These are phyloP conservation scores for Fragaria iinumae DNA, from an alignment of 306 rosid species.

Conservation along the genomic window DNA sequence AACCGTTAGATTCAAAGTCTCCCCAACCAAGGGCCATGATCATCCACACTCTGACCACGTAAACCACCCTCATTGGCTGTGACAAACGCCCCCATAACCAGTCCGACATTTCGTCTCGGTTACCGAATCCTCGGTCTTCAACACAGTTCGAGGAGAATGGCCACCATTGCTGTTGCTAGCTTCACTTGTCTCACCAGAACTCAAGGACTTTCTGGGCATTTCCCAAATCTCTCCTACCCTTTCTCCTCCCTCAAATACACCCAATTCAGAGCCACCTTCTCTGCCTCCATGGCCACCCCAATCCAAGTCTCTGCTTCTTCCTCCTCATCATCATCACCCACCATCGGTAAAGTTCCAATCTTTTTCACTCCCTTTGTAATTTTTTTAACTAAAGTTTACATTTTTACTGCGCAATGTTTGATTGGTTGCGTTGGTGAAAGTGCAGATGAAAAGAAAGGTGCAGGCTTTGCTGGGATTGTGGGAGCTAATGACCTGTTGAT, in stretches of 20 bases:
- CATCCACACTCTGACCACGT: constrained; percentile 13
- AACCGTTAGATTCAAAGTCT: neutral
- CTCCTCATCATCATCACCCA: constrained; percentile 14
- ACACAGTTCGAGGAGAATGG: constrained; percentile 35
- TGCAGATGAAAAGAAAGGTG: constrained; percentile 40
- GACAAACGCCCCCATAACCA: neutral
- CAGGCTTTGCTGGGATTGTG: constrained; percentile 39
- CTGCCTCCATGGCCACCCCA: constrained; percentile 57
- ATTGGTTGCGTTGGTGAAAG: constrained; percentile 30
- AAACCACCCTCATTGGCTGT: neutral
- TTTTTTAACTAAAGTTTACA: neutral
- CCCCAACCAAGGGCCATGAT: neutral
- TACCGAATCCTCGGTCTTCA: constrained; percentile 1
- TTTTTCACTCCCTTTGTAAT: neutral
- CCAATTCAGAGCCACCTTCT: constrained; percentile 19
- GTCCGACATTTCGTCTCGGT: neutral
- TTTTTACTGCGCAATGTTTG: neutral
- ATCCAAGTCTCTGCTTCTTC: constrained; percentile 39
- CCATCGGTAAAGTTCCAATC: constrained; percentile 27
- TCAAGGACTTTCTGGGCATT: constrained; percentile 22
- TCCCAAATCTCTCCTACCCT: constrained; percentile 10
- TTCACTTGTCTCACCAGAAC: constrained; percentile 19
- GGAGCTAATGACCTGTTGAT: constrained; percentile 65
- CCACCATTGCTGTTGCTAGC: constrained; percentile 27
- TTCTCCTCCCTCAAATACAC: neutral